Base-by-base conservation (phyloP, 129 eudicot genomes). In the Ambrosia trifida region DNA sequence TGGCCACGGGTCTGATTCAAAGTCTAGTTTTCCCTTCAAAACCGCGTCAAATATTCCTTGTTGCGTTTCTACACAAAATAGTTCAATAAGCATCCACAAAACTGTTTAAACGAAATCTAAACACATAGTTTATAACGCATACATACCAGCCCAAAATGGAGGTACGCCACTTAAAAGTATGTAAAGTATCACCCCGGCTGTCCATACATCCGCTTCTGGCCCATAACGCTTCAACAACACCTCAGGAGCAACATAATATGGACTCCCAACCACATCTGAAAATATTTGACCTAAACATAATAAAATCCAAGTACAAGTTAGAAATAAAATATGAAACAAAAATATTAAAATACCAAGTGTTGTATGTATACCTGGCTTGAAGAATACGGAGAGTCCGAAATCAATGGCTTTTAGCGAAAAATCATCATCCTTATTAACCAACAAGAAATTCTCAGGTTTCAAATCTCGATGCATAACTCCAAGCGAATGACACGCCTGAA, bases 41-140 rank as follows among this genome's bases (percentile, higher is more conserved):
- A 88, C 98, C 3, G 98, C 96, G 73, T 91, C 96, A 73, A 91
- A 91, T 79, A 91, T 91, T 59, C 98, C 98, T 75, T 91, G 96
- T 57, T 88, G 96, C 50, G 91, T 83, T 84, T 91, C 97, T 91
- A 82, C 76, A 58, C 28, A 47, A 67, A 3, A 67, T 14, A 47
- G 35, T 6, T 24, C 2, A 47, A 43, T 13, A 19, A 46, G 65
- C 43, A 59, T 59, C 17, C 19, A 31, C 18, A 59, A 31, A 30
- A 2, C 65, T 32, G 31, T 59, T 59, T 12, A 1, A 14, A 47
- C 1, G 0, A 47, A 45, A 67, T 47, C 18, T 18, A 13, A 67
- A 13, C 59, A 31, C 41, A 28, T 46, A 67, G 17, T 7, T 44
- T 14, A 46, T 28, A 17, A 12, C n/a, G 11, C 51, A 24, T 47